Evolutionary conservation across 148 eudicot species (phyloP).

Genomic region (Vaccinium corymbosum): DNA sequence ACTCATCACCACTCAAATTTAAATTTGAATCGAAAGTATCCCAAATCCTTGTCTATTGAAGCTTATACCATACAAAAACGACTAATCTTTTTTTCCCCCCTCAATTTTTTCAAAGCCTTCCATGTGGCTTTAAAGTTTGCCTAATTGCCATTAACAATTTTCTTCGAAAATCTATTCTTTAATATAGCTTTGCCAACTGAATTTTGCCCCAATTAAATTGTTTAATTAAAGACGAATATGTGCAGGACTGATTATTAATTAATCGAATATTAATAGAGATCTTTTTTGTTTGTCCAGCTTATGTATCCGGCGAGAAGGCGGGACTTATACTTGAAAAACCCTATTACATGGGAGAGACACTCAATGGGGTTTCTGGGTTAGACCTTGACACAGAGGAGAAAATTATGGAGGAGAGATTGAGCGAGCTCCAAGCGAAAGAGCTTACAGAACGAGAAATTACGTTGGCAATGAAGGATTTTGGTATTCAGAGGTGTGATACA

Average conservation of each 20-base stretch:
- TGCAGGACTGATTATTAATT: not conserved
- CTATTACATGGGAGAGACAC: slow-evolving; percentile 31
- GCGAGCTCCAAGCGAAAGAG: slow-evolving; percentile 29
- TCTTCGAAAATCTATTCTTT: too few relatives aligned
- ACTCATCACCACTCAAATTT: too few relatives aligned
- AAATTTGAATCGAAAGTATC: too few relatives aligned
- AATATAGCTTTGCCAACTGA: too few relatives aligned
- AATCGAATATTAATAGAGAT: not conserved
- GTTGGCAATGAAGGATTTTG: slow-evolving; percentile 50
- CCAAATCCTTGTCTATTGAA: too few relatives aligned
- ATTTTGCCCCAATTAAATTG: too few relatives aligned
- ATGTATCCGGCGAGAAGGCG: slow-evolving; percentile 47
- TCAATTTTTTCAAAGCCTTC: too few relatives aligned
- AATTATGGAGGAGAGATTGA: slow-evolving; percentile 35
- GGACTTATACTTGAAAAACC: slow-evolving; percentile 43
- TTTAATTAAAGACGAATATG: too few relatives aligned
- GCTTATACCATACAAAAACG: too few relatives aligned
- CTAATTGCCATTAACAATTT: too few relatives aligned
- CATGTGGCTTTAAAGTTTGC: too few relatives aligned
- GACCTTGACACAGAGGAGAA: slow-evolving; percentile 39
- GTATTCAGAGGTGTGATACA: slow-evolving; percentile 48
- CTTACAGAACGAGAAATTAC: slow-evolving; percentile 27
- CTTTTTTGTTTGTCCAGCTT: slow-evolving; percentile 28
- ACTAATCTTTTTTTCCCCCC: too few relatives aligned
- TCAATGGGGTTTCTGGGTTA: slow-evolving; percentile 41